Percentiles rank a stretch among this genome's conserved stretches.
phyloP scores from a whole-genome alignment of 2,329 filamentous ascomycete genomes.

The Diaporthe sp. region DNA sequence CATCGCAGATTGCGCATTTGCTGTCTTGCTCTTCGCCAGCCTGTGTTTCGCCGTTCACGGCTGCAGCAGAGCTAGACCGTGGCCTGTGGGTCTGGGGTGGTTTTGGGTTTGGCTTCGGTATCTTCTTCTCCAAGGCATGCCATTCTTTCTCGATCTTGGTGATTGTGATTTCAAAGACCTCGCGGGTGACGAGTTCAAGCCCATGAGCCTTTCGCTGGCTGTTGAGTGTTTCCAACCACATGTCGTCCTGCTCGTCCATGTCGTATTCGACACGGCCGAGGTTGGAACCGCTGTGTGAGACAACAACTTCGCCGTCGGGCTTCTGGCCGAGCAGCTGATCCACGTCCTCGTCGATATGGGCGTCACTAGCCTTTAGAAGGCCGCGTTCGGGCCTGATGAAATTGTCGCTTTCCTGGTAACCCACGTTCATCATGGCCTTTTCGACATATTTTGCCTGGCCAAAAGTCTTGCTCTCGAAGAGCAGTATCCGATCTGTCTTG shows the following conservation, averaged over 20 bases:
- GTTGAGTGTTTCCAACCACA: conserved; percentile 93
- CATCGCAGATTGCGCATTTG: conserved; percentile 97
- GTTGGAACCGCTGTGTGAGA: conserved; percentile 56
- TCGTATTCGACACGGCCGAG: conserved; percentile 96
- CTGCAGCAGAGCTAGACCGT: conserved; percentile 92
- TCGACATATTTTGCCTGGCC: conserved; percentile 94
- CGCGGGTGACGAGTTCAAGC: conserved; percentile 87
- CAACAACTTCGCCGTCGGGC: conserved; percentile 69
- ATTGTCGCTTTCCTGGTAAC: conserved; percentile 94
- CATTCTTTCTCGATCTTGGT: conserved; percentile 99
- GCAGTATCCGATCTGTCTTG: conserved; percentile 81
- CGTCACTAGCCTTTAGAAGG: conserved; percentile 75
- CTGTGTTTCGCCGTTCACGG: conserved; percentile 92
- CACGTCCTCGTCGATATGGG: conserved; percentile 70
- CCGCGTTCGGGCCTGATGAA: conserved; percentile 83
- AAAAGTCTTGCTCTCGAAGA: conserved; percentile 87
- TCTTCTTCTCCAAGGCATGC: conserved; percentile 95
- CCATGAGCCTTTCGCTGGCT: conserved; percentile 79
- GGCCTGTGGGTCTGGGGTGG: conserved; percentile 95
- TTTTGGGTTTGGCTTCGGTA: conserved; percentile 96
- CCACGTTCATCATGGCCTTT: conserved; percentile 94
- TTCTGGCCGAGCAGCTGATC: conserved; percentile 62
- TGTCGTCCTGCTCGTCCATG: conserved; percentile 99
- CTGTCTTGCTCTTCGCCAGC: conserved; percentile 95
- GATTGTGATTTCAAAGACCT: conserved; percentile 97